Percentiles rank a stretch among this genome's conserved stretches.
These are phyloP conservation scores for Solanum chacoense DNA, from an alignment of 305 asterid species.

Conservation along the genomic window DNA sequence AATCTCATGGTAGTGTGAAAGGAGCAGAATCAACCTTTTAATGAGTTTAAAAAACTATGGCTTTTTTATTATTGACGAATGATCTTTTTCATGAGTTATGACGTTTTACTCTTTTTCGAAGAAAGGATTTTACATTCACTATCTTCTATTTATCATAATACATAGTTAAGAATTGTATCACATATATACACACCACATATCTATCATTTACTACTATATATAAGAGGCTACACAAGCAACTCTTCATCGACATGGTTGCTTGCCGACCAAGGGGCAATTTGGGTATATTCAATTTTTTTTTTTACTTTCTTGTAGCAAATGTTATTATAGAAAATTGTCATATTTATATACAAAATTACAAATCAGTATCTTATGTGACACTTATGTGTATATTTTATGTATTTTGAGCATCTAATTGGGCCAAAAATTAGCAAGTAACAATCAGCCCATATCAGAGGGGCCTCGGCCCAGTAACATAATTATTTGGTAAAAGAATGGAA, in stretches of 20 bases:
- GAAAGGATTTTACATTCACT: background rate
- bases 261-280: background rate
- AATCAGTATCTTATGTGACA: background rate
- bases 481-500: background rate
- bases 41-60: background rate
- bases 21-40: background rate
- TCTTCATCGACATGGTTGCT: background rate
- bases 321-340: background rate
- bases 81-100: too few relatives aligned
- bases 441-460: background rate
- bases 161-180: background rate
- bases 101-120: too few relatives aligned
- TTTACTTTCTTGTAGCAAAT: too few relatives aligned
- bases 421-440: background rate
- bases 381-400: background rate
- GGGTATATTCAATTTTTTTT: background rate
- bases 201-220: too few relatives aligned
- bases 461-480: background rate
- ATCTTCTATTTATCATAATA: background rate
- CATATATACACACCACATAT: too few relatives aligned
- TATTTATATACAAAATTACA: background rate
- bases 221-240: background rate
- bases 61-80: too few relatives aligned
- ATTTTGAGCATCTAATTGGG: background rate
- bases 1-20: background rate